Percentiles rank a stretch among this genome's conserved stretches.
phyloP scores from a whole-genome alignment of 495 filamentous ascomycete genomes.

The Lasiosphaeria hispida region DNA sequence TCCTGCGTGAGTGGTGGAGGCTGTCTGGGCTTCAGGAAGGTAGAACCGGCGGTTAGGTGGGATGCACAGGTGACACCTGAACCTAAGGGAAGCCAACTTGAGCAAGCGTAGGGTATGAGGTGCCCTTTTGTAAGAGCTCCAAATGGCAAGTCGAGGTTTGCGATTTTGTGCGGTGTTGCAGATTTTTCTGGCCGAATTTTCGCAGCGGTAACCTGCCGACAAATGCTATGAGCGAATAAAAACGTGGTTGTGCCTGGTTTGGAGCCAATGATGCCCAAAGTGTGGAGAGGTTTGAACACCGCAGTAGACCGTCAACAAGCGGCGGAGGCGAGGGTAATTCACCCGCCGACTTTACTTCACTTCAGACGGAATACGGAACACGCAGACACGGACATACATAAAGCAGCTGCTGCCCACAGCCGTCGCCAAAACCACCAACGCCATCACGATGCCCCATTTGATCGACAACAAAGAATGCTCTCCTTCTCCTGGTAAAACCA shows the following conservation, averaged over 20 bases:
- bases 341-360: not conserved
- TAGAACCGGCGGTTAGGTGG: conserved; percentile 2
- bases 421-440: too few species aligned
- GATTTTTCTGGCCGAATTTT: conserved; percentile 13
- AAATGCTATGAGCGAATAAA: conserved; percentile 27
- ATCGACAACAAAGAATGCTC: too few species aligned
- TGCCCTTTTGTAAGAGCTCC: not conserved
- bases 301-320: not conserved
- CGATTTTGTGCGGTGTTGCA: conserved; percentile 5
- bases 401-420: too few species aligned
- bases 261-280: conserved; percentile 18
- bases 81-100: conserved; percentile 25
- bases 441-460: too few species aligned
- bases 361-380: not conserved
- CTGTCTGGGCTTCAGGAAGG: conserved; percentile 4
- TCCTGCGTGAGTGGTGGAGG: conserved; percentile 24
- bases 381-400: not conserved
- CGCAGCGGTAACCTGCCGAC: not conserved
- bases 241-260: conserved; percentile 13
- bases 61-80: conserved; percentile 20
- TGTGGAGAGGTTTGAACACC: conserved; percentile 17
- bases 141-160: not conserved
- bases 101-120: conserved; percentile 1
- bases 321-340: not conserved
- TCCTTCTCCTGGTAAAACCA: too few species aligned